Percentiles rank a stretch among this genome's conserved stretches.
Evolutionary conservation across 495 filamentous ascomycete species (phyloP).

Genomic region (Astrothelium subdiscretum): DNA sequence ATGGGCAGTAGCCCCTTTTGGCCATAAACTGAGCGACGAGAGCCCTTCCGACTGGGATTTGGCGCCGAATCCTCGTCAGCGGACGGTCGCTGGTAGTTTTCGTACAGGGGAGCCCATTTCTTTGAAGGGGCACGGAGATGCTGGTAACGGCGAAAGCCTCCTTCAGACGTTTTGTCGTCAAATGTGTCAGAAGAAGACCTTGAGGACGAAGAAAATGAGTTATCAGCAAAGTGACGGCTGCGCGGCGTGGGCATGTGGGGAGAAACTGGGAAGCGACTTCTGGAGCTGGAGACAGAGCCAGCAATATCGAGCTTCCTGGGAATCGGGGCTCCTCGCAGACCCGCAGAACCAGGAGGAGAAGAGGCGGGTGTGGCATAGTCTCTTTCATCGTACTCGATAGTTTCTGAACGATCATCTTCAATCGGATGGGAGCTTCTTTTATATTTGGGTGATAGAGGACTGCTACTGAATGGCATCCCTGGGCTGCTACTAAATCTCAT

Average conservation of each 20-base stretch:
- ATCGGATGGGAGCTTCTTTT: not conserved
- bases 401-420: not conserved
- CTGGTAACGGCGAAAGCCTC: not conserved
- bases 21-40: not conserved
- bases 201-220: not conserved
- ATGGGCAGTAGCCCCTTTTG: not conserved
- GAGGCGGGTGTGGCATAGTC: not conserved
- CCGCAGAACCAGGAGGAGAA: not conserved
- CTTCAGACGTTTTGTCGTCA: not conserved
- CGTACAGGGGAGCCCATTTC: not conserved
- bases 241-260: not conserved
- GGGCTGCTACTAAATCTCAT: constrained; percentile 1
- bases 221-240: not conserved
- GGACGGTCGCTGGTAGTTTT: not conserved
- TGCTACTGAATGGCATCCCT: not conserved
- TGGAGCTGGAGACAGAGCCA: too few relatives aligned
- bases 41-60: not conserved
- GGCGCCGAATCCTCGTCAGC: not conserved
- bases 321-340: not conserved
- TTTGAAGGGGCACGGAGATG: not conserved
- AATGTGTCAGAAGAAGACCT: not conserved
- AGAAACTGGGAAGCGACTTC: not conserved
- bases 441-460: not conserved
- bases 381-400: not conserved
- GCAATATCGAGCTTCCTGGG: too few relatives aligned